phyloP scores from a whole-genome alignment of 2,329 filamentous ascomycete genomes.

The Xylaria polymorpha region DNA sequence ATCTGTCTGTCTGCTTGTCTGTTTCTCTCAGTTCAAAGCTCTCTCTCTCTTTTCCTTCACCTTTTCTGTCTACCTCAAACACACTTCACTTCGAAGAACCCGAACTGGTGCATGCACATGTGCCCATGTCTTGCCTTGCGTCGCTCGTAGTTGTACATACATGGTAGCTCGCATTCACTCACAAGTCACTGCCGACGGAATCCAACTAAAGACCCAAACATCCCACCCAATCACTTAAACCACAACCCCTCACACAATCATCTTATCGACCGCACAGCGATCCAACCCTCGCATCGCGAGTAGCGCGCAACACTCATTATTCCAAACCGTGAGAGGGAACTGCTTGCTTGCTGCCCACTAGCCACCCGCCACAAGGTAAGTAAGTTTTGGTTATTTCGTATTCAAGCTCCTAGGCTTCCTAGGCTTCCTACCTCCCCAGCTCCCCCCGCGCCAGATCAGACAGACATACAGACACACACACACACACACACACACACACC shows the following conservation, averaged over 20 bases:
- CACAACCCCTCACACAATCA: slow-evolving; percentile 28
- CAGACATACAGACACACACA: slow-evolving; percentile 1
- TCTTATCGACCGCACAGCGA: slow-evolving; percentile 18
- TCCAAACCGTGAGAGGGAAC: slow-evolving; percentile 5
- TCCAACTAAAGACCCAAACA: slow-evolving; percentile 21
- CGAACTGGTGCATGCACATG: not conserved
- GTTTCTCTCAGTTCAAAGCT: not conserved
- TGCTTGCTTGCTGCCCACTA: not conserved
- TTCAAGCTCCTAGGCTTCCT: not conserved
- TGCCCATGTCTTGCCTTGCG: slow-evolving; percentile 10
- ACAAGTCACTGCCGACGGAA: slow-evolving; percentile 3
- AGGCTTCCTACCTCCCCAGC: slow-evolving; percentile 26
- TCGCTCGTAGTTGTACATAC: not conserved
- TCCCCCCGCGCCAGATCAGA: slow-evolving; percentile 47
- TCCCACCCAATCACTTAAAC: slow-evolving; percentile 22
- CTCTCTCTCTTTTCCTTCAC: slow-evolving; percentile 11
- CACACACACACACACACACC: slow-evolving; percentile 6
- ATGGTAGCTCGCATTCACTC: not conserved
- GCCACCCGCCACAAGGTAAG: slow-evolving; percentile 14
- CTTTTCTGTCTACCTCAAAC: slow-evolving; percentile 3
- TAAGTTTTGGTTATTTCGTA: slow-evolving; percentile 36
- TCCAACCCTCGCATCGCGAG: slow-evolving; percentile 21
- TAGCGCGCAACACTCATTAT: not conserved
- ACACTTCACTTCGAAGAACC: not conserved
- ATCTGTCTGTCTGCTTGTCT: not conserved